These are phyloP conservation scores for Alloascoidea hylecoeti DNA, from an alignment of 805 yeast genomes.

Conservation along the genomic window DNA sequence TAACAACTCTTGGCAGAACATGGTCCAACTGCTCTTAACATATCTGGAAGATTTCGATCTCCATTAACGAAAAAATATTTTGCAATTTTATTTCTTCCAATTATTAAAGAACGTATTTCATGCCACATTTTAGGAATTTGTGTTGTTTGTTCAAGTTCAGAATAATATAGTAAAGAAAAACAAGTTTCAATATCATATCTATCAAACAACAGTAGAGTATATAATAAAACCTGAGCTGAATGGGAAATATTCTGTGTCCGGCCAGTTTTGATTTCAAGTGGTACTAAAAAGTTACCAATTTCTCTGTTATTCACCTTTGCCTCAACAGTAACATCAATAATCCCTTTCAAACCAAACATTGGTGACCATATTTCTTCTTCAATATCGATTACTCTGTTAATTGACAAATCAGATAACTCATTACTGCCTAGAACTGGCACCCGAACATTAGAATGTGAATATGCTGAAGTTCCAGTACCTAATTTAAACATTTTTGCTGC, in stretches of 20 bases:
- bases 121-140: slow-evolving; percentile 34
- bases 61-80: slow-evolving; percentile 31
- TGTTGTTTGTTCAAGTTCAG: slow-evolving; percentile 41
- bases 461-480: slow-evolving; percentile 13
- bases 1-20: not conserved
- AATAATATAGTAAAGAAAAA: slow-evolving; percentile 59
- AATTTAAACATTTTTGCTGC: slow-evolving; percentile 26
- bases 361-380: slow-evolving; percentile 94
- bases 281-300: slow-evolving; percentile 41
- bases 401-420: slow-evolving; percentile 25
- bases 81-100: slow-evolving; percentile 60
- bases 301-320: slow-evolving; percentile 27
- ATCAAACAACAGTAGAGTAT: slow-evolving; percentile 67
- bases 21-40: not conserved
- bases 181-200: slow-evolving; percentile 58
- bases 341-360: slow-evolving; percentile 76
- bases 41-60: not conserved
- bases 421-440: slow-evolving; percentile 5
- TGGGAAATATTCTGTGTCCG: slow-evolving; percentile 46
- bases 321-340: slow-evolving; percentile 76
- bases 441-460: slow-evolving; percentile 7
- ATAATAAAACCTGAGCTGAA: slow-evolving; percentile 76
- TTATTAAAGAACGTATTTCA: slow-evolving; percentile 56
- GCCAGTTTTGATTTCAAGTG: slow-evolving; percentile 89
- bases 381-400: slow-evolving; percentile 57